These are phyloP conservation scores for Oenanthe sinensis DNA, from an alignment of 129 eudicot genomes.

Conservation along the genomic window DNA sequence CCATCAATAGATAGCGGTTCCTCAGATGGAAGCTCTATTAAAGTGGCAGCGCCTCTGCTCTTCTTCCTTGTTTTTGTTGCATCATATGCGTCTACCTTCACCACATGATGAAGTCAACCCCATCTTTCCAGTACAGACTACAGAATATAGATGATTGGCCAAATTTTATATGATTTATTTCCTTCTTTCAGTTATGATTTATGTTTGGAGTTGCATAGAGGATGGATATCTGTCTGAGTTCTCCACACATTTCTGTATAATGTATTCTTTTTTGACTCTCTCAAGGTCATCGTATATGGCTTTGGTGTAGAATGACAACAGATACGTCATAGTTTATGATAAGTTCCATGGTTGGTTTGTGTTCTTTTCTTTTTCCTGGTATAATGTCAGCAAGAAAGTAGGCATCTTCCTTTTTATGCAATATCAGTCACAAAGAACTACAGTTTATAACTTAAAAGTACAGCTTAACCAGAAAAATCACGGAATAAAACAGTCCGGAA, in stretches of 20 bases:
- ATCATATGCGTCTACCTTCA: constrained; percentile 20
- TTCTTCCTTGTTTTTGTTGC: constrained; percentile 25
- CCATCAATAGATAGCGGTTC: constrained; percentile 46
- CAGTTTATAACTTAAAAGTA: not conserved
- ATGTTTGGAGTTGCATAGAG: constrained; percentile 1
- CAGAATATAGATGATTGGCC: not conserved
- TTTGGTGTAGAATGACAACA: not conserved
- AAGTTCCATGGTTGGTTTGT: not conserved
- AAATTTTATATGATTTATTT: not conserved
- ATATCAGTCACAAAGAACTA: not conserved
- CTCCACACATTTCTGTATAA: not conserved
- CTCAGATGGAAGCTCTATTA: constrained; percentile 31
- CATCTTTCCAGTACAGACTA: not conserved
- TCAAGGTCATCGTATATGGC: not conserved
- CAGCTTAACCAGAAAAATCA: not conserved
- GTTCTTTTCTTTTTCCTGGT: not conserved
- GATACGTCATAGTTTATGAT: not conserved
- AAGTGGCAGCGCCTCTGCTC: constrained; percentile 22
- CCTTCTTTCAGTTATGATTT: not conserved
- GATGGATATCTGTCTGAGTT: not conserved
- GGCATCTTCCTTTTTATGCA: not conserved
- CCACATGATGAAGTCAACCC: constrained; percentile 13
- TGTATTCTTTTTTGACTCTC: constrained; percentile 3
- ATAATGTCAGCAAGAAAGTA: not conserved
- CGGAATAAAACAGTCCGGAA: not conserved